These are phyloP conservation scores for Rhizophlyctis rosea DNA, from an alignment of 192 early-diverging fungal species.

Conservation along the genomic window DNA sequence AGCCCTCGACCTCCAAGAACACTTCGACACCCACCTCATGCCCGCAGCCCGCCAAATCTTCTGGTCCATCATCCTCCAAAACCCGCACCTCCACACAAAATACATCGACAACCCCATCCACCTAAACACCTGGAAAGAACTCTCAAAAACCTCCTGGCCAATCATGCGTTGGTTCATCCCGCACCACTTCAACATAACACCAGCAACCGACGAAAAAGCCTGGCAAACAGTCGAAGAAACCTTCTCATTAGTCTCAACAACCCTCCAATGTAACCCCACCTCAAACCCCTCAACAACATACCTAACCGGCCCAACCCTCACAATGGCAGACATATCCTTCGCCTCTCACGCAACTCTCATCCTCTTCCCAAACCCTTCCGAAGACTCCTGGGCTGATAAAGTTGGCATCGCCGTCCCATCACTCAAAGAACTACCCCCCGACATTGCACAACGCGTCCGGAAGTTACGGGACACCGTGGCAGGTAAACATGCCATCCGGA, in stretches of 20 bases:
- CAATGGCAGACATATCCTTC: conserved; percentile 48
- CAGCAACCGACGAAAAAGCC: conserved; percentile 22
- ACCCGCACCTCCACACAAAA: conserved; percentile 13
- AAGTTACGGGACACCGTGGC: conserved; percentile 26
- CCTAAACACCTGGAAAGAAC: conserved; percentile 26
- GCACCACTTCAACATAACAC: too few relatives aligned
- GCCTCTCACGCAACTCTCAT: conserved; percentile 32
- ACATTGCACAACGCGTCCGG: conserved; percentile 4
- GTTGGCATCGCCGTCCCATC: conserved; percentile 22
- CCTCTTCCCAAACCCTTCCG: conserved; percentile 35
- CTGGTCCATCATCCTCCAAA: conserved; percentile 19
- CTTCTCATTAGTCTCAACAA: conserved; percentile 18
- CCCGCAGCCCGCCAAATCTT: conserved; percentile 39
- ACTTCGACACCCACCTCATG: conserved; percentile 22
- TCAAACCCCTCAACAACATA: conserved; percentile 1
- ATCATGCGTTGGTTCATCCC: too few relatives aligned
- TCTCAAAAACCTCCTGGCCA: conserved; percentile 27
- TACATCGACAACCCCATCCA: conserved; percentile 31
- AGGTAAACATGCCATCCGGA: conserved; percentile 37
- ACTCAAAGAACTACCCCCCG: conserved; percentile 25
- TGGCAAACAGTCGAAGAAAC: conserved; percentile 27
- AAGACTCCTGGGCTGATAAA: conserved; percentile 16
- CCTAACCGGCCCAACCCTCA: conserved; percentile 28
- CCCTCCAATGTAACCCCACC: background rate
- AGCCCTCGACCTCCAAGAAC: conserved; percentile 38